These are phyloP conservation scores for Pharnaceum exiguum DNA, from an alignment of 148 eudicot species.

Conservation along the genomic window DNA sequence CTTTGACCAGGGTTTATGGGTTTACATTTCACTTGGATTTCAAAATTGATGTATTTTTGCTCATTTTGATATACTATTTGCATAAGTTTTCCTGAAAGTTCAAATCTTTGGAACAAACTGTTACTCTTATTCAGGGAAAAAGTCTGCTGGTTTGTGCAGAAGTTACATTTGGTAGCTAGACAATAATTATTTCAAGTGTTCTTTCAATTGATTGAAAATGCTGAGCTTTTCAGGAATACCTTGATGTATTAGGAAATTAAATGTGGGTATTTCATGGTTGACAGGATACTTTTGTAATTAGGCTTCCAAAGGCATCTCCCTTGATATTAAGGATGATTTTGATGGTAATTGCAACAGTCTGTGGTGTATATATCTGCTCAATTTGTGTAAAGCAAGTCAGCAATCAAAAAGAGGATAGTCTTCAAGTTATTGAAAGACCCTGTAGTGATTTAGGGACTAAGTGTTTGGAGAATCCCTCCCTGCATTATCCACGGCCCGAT, in stretches of 20 bases:
- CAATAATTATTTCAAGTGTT: too few relatives aligned
- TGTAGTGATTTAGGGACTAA: slow-evolving; percentile 18
- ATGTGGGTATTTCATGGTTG: slow-evolving; percentile 11
- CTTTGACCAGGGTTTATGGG: too few relatives aligned
- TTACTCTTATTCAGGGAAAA: neutral
- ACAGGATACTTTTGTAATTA: slow-evolving; percentile 55
- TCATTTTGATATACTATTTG: neutral
- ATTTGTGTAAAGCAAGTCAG: slow-evolving; percentile 65
- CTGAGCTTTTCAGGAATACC: neutral
- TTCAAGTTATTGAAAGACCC: slow-evolving; percentile 42
- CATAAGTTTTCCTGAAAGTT: neutral
- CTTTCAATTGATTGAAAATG: neutral
- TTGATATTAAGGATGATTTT: slow-evolving; percentile 50
- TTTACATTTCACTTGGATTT: neutral
- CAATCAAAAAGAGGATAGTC: slow-evolving; percentile 21
- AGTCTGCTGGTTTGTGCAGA: neutral
- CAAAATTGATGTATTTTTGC: neutral
- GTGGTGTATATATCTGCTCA: slow-evolving; percentile 72
- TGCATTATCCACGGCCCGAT: slow-evolving; percentile 78
- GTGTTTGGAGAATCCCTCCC: slow-evolving; percentile 27
- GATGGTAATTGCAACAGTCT: slow-evolving; percentile 51
- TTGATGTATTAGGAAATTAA: slow-evolving; percentile 5
- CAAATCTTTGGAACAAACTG: neutral
- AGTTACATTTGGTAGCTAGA: neutral
- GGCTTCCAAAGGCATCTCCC: slow-evolving; percentile 64